Evolutionary conservation across 441 rosid genomes (phyloP), one percentile per base, ranked within the genome.

Genomic region (Bruguiera hainesii): DNA sequence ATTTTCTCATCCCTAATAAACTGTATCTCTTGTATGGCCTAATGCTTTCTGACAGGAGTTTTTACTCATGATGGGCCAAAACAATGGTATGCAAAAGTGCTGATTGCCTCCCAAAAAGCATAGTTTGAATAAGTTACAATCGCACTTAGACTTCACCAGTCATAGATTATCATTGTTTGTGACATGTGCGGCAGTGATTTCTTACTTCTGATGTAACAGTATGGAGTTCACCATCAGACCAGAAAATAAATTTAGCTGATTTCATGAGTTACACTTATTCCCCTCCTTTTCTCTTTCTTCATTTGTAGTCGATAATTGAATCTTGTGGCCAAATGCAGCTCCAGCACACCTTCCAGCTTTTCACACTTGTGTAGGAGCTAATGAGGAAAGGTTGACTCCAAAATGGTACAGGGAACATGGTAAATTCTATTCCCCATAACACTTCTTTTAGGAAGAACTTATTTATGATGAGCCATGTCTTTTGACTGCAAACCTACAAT

Each of bases 351-450:
- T 93, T 79, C 98, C 98, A 77, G 79, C 96, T 64, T 91, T 93
- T 78, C 97, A 88, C 83, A 93, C 98, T 55, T 91, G 98, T 78
- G 93, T 93, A 72, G 97, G 89, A 74, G 89, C 87, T 70, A 79
- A 87, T 64, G 97, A 94, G 78, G 97, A 94, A 82, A 89, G 84
- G 76, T 78, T 89, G 42, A 88, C 97, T 52, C 86, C 84, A 13
- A 94, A 89, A 72, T 91, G 98, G 97, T 94, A 94, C 78, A 87
- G 85, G 75, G 89, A 88, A 49, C 88, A 85, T 63, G 97, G 98
- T 94, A 87, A 83, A 70, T 53, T 62, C 66, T 63, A 67, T 51
- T 42, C n/a, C 56, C 30, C 37, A 23, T 4, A 16, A 25, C 5
- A 52, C 20, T 30, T 59, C 42, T 25, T 0, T n/a, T 61, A 37